Evolutionary conservation across 352 stramenopile genomes (phyloP).

Genomic region (Globisporangium camurandrum): DNA sequence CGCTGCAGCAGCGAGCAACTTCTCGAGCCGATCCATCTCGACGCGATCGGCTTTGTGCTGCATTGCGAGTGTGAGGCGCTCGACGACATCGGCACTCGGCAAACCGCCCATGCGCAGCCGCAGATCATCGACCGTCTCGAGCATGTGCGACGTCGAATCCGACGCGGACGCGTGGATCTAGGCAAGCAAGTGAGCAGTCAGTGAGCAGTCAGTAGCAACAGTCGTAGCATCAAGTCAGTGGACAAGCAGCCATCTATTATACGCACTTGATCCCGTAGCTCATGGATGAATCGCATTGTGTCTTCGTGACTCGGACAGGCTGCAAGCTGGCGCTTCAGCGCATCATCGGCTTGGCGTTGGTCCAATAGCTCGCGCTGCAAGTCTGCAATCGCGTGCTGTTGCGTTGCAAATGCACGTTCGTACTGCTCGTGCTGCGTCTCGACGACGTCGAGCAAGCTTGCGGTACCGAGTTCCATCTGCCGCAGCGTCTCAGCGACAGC

Average conservation of each 20-base stretch:
- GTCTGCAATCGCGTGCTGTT: constrained; percentile 32
- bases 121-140: constrained; percentile 48
- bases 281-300: constrained; percentile 42
- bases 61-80: constrained; percentile 28
- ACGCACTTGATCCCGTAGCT: constrained; percentile 45
- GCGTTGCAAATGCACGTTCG: constrained; percentile 27
- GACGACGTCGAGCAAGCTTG: constrained; percentile 41
- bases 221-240: not conserved
- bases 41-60: constrained; percentile 46
- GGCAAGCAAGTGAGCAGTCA: not conserved
- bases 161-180: constrained; percentile 32
- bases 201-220: not conserved
- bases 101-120: constrained; percentile 34
- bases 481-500: constrained; percentile 38
- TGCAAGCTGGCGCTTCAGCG: constrained; percentile 32
- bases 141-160: constrained; percentile 30
- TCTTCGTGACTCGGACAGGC: constrained; percentile 58
- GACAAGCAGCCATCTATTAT: not conserved
- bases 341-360: constrained; percentile 36
- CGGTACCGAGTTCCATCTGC: constrained; percentile 56
- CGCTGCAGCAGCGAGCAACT: constrained; percentile 17
- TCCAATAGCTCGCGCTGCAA: constrained; percentile 35
- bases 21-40: constrained; percentile 43
- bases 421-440: constrained; percentile 47
- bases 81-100: constrained; percentile 37